Percentiles rank a stretch among this genome's conserved stretches.
Conservation (phyloP, 177 flowering plant genomes). For the Vitis hybrid region DNA sequence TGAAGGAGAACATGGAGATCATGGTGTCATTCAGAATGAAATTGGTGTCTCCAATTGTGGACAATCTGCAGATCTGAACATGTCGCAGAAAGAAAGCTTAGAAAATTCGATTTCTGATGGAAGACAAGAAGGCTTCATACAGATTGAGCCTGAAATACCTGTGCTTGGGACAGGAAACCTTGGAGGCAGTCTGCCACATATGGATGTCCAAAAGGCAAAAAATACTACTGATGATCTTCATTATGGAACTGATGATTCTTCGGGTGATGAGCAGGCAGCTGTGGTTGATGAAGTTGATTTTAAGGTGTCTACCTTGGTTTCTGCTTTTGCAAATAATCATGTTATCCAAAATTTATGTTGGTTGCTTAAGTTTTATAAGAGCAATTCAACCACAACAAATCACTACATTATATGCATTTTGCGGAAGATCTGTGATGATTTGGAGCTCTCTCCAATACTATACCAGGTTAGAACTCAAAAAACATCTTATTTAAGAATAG, state of each 20-base stretch:
- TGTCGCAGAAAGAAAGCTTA: constrained; percentile 10
- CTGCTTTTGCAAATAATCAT: constrained; percentile 62
- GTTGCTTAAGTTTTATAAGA: constrained; percentile 86
- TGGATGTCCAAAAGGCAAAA: constrained; percentile 22
- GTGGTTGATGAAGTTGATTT: constrained; percentile 75
- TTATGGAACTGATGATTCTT: constrained; percentile 46
- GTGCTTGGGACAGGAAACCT: constrained; percentile 9
- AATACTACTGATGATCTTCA: constrained; percentile 27
- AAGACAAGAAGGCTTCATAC: constrained; percentile 21
- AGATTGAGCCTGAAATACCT: constrained; percentile 23
- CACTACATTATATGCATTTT: constrained; percentile 62
- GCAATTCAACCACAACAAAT: constrained; percentile 67
- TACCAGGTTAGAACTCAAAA: constrained; percentile 67
- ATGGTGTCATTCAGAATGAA: constrained; percentile 25
- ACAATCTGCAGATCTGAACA: constrained; percentile 18
- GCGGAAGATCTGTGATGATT: constrained; percentile 74
- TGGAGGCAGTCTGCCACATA: constrained; percentile 19
- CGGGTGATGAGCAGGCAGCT: constrained; percentile 56
- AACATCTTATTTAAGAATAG: constrained; percentile 1
- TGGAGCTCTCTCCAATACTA: constrained; percentile 91
- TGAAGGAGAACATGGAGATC: constrained; percentile 25
- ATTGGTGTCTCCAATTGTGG: constrained; percentile 23
- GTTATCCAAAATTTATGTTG: constrained; percentile 81
- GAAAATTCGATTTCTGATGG: constrained; percentile 23
- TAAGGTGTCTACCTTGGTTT: constrained; percentile 59